Evolutionary conservation across 2,329 filamentous ascomycete species (phyloP).

Genomic region (Dothiorella sarmentorum): DNA sequence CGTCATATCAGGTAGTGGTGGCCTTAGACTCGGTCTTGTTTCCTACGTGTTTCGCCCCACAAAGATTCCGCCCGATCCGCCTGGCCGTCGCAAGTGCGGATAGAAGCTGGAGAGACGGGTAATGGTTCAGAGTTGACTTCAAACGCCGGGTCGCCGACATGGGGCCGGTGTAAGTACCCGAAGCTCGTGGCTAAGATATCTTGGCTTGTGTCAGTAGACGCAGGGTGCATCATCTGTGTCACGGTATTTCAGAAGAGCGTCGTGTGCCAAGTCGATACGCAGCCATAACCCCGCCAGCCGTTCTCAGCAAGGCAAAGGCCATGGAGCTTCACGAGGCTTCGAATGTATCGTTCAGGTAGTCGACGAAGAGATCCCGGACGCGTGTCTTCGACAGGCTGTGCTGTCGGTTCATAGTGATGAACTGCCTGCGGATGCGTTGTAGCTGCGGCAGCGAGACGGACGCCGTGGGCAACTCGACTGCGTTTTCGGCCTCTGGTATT

Average conservation of each 20-base stretch:
- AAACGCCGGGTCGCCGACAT: constrained; percentile 7
- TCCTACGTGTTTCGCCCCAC: constrained; percentile 8
- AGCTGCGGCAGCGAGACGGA: constrained; percentile 69
- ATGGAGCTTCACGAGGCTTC: constrained; percentile 14
- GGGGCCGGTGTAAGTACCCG: constrained; percentile 7
- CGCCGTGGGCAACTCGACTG: constrained; percentile 63
- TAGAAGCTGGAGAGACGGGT: constrained; percentile 4
- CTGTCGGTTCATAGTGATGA: constrained; percentile 71
- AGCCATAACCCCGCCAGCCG: constrained; percentile 12
- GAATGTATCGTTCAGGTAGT: constrained; percentile 39
- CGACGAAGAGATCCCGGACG: constrained; percentile 38
- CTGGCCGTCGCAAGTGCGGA: constrained; percentile 2
- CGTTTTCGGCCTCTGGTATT: constrained; percentile 52
- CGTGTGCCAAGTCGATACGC: not conserved
- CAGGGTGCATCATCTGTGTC: not conserved
- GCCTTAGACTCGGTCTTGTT: constrained; percentile 3
- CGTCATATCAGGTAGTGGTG: too few relatives aligned
- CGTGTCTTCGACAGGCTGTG: constrained; percentile 46
- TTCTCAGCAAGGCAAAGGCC: not conserved
- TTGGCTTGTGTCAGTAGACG: not conserved
- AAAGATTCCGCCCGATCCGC: not conserved
- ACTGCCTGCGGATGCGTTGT: constrained; percentile 73
- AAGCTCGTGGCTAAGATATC: not conserved
- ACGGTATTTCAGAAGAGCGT: not conserved
- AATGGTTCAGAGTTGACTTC: not conserved